Evolutionary conservation across 257 asterid species (phyloP).

Genomic region (Solanum pinnatisectum): DNA sequence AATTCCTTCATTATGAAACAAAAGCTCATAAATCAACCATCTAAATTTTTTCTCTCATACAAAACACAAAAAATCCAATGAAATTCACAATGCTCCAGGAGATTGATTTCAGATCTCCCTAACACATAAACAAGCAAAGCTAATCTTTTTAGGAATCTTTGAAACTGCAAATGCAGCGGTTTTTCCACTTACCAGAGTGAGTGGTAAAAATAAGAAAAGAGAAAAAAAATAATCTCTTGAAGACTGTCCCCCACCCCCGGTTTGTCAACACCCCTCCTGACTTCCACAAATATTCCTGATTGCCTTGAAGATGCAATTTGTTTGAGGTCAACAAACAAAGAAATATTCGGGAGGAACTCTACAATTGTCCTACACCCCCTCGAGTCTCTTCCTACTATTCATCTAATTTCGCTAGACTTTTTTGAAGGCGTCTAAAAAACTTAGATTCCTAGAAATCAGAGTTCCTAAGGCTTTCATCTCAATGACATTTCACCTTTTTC

Average conservation of each 20-base stretch:
- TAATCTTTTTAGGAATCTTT: neutral
- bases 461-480: neutral
- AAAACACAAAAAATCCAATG: neutral
- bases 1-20: constrained; percentile 49
- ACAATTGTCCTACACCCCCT: neutral
- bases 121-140: neutral
- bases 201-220: neutral
- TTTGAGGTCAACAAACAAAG: neutral
- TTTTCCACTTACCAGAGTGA: neutral
- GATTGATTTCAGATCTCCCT: neutral
- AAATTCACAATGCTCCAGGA: neutral
- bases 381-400: neutral
- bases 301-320: neutral
- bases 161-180: neutral
- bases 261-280: neutral
- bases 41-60: neutral
- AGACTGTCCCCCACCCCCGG: neutral
- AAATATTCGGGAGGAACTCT: neutral
- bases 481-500: neutral
- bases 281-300: neutral
- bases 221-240: neutral
- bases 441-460: neutral
- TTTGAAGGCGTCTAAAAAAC: neutral
- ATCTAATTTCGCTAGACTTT: neutral
- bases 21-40: neutral